Evolutionary conservation across 148 eudicot species (phyloP).

Genomic region (Dianthus caryophyllus): DNA sequence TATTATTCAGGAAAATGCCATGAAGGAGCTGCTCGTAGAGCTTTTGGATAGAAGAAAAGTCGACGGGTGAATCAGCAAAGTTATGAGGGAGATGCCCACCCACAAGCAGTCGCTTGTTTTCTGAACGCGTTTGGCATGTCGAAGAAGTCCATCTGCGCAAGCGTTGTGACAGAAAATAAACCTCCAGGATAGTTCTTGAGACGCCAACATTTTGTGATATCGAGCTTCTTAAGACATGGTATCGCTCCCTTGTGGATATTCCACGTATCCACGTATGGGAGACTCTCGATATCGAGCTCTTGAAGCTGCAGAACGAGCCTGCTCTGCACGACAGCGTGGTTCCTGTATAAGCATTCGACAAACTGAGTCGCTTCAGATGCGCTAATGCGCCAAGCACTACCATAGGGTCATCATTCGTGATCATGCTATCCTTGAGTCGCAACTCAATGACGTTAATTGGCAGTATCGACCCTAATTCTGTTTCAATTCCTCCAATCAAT

Average conservation of each 20-base stretch:
- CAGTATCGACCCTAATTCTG: constrained; percentile 8
- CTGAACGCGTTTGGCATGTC: constrained; percentile 10
- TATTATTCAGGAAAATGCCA: constrained; percentile 20
- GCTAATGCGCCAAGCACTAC: constrained; percentile 8
- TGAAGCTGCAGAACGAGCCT: constrained; percentile 20
- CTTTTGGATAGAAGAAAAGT: constrained; percentile 12
- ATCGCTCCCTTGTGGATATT: constrained; percentile 15
- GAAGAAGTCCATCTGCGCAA: constrained; percentile 10
- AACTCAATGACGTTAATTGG: constrained; percentile 14
- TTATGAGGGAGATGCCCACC: constrained; percentile 23
- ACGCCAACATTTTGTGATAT: constrained; percentile 6
- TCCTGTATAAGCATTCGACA: constrained; percentile 13
- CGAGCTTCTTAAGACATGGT: constrained; percentile 19
- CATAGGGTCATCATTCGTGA: constrained; percentile 17
- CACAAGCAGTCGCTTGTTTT: background rate
- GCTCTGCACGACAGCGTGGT: background rate
- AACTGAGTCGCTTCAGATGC: constrained; percentile 21
- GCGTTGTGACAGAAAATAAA: constrained; percentile 11
- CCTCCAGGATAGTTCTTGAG: constrained; percentile 11
- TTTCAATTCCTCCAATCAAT: constrained; percentile 13
- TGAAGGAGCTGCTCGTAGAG: constrained; percentile 17
- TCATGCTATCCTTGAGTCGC: constrained; percentile 16
- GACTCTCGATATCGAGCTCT: constrained; percentile 11
- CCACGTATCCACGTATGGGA: constrained; percentile 8
- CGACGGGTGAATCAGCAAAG: constrained; percentile 20